Evolutionary conservation across 2,329 filamentous ascomycete genomes (phyloP), one percentile per base, ranked within the genome.

Genomic region (Capronia coronata): DNA sequence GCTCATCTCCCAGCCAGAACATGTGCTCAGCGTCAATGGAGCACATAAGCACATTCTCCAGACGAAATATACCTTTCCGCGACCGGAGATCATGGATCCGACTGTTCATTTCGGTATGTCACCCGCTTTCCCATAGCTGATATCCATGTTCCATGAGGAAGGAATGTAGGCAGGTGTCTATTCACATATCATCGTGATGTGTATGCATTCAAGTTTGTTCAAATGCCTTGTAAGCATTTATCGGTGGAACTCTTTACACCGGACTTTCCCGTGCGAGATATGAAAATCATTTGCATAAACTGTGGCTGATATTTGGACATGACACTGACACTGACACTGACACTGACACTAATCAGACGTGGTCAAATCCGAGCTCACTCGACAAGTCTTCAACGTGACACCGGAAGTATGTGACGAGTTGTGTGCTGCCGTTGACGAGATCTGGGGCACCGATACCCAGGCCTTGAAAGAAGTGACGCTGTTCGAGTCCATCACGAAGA

Each of bases 1-100:
- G 70, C 62, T 73, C 40, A 53, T 70, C 8, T 66, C 71, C 14
- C 65, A 71, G 47, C 68, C 71, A 2, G 70, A 73, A 44, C 46
- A 60, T 19, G 58, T 71, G n/a, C 59, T 70, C 13, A 69, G 64
- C 45, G 61, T 63, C 6, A 56, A 53, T 13, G 49, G 40, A 11
- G 66, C 65, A 10, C 68, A 71, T 46, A 67, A 67, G 44, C 67
- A 71, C 22, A 34, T 54, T 0, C 54, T 73, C 13, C 59, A 64
- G 21, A 68, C 65, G 14, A 61, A 66, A 1, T 71, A 71, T 49
- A 59, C 62, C 2, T 70, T 72, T 35, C 63, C 67, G 4, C 55
- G 62, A 5, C 62, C 62, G 1, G 48, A 58, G 8, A 60, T 72
- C 7, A 50, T 72, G 49, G 45, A 47, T 45, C 45, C 39, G 14